Evolutionary conservation across 805 yeast species (phyloP).

Genomic region (Blastobotrys mokoenaii): DNA sequence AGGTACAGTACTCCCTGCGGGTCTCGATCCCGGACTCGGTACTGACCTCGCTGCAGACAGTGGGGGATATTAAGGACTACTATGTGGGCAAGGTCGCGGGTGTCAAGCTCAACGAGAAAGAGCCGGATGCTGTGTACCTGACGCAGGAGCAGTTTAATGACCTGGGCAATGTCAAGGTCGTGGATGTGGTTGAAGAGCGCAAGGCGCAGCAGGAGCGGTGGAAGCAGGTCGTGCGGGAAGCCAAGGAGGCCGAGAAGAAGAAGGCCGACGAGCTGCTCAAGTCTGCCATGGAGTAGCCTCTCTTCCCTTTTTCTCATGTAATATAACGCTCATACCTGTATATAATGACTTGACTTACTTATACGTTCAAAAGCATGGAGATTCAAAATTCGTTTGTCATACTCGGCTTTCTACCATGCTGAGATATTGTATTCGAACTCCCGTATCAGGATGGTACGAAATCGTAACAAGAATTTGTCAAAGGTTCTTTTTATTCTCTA

Average conservation of each 20-base stretch:
- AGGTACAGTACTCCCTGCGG: conserved; percentile 41
- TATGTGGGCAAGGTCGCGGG: conserved; percentile 33
- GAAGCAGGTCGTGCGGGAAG: conserved; percentile 40
- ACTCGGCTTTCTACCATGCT: too few relatives aligned
- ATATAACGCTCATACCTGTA: conserved; percentile 1
- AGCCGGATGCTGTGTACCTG: conserved; percentile 69
- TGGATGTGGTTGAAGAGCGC: conserved; percentile 43
- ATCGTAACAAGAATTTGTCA: too few relatives aligned
- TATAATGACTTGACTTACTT: background rate
- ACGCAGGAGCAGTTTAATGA: conserved; percentile 41
- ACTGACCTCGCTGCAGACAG: conserved; percentile 35
- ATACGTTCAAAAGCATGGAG: too few relatives aligned
- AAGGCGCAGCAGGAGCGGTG: conserved; percentile 38
- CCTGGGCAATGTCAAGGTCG: conserved; percentile 40
- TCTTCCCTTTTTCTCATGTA: background rate
- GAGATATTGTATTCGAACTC: too few relatives aligned
- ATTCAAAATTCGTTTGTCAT: too few relatives aligned
- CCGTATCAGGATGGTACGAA: too few relatives aligned
- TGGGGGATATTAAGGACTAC: conserved; percentile 33
- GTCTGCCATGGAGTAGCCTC: conserved; percentile 19
- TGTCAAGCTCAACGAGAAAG: conserved; percentile 46
- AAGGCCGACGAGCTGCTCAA: conserved; percentile 19
- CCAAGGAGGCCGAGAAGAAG: conserved; percentile 29
- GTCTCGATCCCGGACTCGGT: conserved; percentile 45
- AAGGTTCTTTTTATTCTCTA: too few relatives aligned